These are phyloP conservation scores for Pichia nakasei DNA, from an alignment of 805 yeast genomes.

Conservation along the genomic window DNA sequence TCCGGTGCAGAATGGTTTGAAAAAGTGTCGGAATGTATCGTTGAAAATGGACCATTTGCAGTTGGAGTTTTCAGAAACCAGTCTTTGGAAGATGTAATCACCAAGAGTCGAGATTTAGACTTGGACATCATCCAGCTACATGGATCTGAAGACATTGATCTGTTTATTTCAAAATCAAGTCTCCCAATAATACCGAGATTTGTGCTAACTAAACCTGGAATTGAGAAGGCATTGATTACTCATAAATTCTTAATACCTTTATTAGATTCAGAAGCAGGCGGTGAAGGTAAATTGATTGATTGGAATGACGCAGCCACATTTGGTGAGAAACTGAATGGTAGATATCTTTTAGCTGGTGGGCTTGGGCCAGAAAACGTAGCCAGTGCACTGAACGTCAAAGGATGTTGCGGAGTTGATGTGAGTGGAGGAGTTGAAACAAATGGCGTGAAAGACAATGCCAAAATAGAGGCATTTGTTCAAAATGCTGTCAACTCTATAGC, in stretches of 20 bases:
- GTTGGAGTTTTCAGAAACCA: slow-evolving; percentile 94
- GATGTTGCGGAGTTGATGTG: slow-evolving; percentile 87
- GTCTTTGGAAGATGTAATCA: slow-evolving; percentile 48
- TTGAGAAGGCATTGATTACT: slow-evolving; percentile 16
- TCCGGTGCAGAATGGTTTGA: slow-evolving; percentile 29
- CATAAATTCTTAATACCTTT: slow-evolving; percentile 47
- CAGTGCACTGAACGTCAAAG: slow-evolving; percentile 39
- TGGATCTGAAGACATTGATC: slow-evolving; percentile 56
- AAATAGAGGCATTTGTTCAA: slow-evolving; percentile 50
- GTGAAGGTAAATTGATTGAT: slow-evolving; percentile 75
- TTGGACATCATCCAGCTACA: slow-evolving; percentile 85
- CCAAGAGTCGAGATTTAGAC: slow-evolving; percentile 33
- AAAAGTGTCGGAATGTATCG: slow-evolving; percentile 18
- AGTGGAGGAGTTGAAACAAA: slow-evolving; percentile 88
- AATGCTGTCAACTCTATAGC: slow-evolving; percentile 35
- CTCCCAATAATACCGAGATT: slow-evolving; percentile 69
- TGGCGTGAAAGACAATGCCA: slow-evolving; percentile 62
- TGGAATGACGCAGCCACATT: slow-evolving; percentile 50
- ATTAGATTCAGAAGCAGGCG: slow-evolving; percentile 85
- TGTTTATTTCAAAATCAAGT: slow-evolving; percentile 28
- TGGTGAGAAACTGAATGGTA: slow-evolving; percentile 22
- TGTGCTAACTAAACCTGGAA: slow-evolving; percentile 45
- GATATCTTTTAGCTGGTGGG: slow-evolving; percentile 83
- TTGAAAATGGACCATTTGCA: slow-evolving; percentile 48
- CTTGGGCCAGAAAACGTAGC: slow-evolving; percentile 65